These are phyloP conservation scores for Jamesozyma spencerorum DNA, from an alignment of 805 yeast genomes.

Conservation along the genomic window DNA sequence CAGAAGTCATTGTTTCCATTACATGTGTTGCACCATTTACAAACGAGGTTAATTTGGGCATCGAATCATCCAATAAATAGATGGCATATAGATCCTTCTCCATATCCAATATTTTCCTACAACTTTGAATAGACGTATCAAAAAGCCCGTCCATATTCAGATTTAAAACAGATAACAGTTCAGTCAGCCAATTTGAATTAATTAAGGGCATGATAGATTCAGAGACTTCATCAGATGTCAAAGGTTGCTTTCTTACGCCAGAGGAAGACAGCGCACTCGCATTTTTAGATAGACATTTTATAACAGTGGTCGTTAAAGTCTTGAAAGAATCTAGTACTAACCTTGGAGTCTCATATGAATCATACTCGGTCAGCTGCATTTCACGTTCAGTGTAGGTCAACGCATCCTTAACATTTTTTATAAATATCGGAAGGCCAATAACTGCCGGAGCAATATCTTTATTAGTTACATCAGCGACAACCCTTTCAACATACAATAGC, in stretches of 20 bases:
- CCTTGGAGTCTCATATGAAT: slow-evolving; percentile 2
- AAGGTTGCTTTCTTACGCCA: slow-evolving; percentile 1
- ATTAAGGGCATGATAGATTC: slow-evolving; percentile 41
- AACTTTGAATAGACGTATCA: slow-evolving; percentile 13
- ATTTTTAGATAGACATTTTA: slow-evolving; percentile 2
- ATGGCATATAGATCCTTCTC: slow-evolving; percentile 37
- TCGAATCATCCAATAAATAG: slow-evolving; percentile 40
- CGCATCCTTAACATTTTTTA: slow-evolving; percentile 28
- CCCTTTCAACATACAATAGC: slow-evolving; percentile 35
- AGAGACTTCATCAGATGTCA: slow-evolving; percentile 22
- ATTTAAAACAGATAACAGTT: slow-evolving; percentile 27
- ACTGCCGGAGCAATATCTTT: slow-evolving; percentile 38
- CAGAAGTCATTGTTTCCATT: slow-evolving; percentile 33
- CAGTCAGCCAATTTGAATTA: slow-evolving; percentile 45
- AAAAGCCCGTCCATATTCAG: slow-evolving; percentile 13
- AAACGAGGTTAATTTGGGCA: slow-evolving; percentile 62
- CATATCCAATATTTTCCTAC: slow-evolving; percentile 24
- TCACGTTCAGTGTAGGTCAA: slow-evolving; percentile 23
- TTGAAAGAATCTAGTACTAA: slow-evolving; percentile 2
- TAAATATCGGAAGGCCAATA: slow-evolving; percentile 40
- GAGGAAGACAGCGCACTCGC: not conserved
- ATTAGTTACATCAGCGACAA: slow-evolving; percentile 21
- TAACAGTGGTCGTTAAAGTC: slow-evolving; percentile 4
- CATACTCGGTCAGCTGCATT: not conserved
- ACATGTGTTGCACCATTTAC: slow-evolving; percentile 54